Evolutionary conservation across 2,329 filamentous ascomycete genomes (phyloP).

Genomic region (Ascosphaera aggregata): DNA sequence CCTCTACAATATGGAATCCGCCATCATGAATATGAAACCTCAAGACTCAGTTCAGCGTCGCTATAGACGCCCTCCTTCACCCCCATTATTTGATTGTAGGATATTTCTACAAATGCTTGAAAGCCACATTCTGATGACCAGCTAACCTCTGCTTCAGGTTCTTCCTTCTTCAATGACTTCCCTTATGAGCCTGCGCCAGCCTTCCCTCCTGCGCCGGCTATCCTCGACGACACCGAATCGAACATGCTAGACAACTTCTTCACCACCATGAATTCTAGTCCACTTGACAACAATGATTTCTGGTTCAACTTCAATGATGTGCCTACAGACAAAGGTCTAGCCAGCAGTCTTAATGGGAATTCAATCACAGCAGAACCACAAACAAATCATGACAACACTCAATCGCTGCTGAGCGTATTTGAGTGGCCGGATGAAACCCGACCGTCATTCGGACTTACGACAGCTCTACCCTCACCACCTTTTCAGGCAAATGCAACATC

Average conservation of each 20-base stretch:
- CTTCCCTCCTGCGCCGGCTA: slow-evolving; percentile 38
- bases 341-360: background rate
- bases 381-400: background rate
- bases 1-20: background rate
- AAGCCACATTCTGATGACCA: slow-evolving; percentile 2
- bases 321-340: background rate
- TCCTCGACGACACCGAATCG: slow-evolving; percentile 35
- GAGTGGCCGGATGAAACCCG: slow-evolving; percentile 29
- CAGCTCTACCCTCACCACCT: slow-evolving; percentile 34
- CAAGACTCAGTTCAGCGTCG: background rate
- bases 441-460: slow-evolving; percentile 40
- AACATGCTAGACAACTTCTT: slow-evolving; percentile 30
- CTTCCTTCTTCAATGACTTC: slow-evolving; percentile 8
- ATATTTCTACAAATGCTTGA: slow-evolving; percentile 7
- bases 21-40: slow-evolving; percentile 11
- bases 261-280: slow-evolving; percentile 18
- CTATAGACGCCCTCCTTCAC: slow-evolving; percentile 22
- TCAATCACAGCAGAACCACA: background rate
- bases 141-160: background rate
- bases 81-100: slow-evolving; percentile 46
- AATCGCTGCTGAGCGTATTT: slow-evolving; percentile 5
- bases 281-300: slow-evolving; percentile 15
- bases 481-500: slow-evolving; percentile 6
- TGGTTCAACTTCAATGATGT: slow-evolving; percentile 11
- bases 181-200: slow-evolving; percentile 30